These are phyloP conservation scores for Corymbia citriodora DNA, from an alignment of 441 rosid species.

Conservation along the genomic window DNA sequence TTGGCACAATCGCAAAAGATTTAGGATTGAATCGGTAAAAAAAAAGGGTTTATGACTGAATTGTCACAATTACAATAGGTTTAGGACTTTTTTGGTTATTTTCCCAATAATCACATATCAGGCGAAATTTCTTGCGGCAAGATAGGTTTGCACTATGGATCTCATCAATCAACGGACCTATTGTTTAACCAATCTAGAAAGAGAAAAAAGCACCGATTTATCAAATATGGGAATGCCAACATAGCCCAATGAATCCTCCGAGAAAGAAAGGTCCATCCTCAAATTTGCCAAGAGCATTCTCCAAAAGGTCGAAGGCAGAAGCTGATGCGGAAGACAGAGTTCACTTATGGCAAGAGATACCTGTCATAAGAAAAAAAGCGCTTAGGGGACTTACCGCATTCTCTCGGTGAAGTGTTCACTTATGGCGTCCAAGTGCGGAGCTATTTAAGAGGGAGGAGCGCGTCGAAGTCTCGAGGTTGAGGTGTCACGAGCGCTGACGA, in stretches of 20 bases:
- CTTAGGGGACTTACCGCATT: constrained; percentile 43
- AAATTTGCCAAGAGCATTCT: constrained; percentile 53
- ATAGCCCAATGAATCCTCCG: constrained; percentile 68
- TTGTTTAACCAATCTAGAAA: not conserved
- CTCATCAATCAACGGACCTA: not conserved
- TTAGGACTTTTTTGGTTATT: no score
- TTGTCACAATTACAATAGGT: no score
- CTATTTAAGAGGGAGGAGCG: no score
- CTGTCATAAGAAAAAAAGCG: not conserved
- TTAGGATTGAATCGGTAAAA: no score
- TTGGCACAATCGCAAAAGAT: no score
- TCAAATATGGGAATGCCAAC: not conserved
- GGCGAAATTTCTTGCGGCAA: not conserved
- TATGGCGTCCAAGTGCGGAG: no score
- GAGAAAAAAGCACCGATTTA: not conserved
- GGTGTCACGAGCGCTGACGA: no score
- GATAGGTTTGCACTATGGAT: not conserved
- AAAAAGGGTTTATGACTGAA: no score
- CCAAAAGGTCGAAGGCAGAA: constrained; percentile 66
- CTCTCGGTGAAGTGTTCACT: not conserved
- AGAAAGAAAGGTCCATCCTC: constrained; percentile 89
- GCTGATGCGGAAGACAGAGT: constrained; percentile 25
- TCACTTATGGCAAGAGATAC: not conserved
- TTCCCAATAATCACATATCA: not conserved
- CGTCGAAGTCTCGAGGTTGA: no score